A percentile compares a stretch with the other conserved stretches of the same genome.
Conservation (phyloP, 2,329 filamentous ascomycete genomes). For the Claviceps spartinae region DNA sequence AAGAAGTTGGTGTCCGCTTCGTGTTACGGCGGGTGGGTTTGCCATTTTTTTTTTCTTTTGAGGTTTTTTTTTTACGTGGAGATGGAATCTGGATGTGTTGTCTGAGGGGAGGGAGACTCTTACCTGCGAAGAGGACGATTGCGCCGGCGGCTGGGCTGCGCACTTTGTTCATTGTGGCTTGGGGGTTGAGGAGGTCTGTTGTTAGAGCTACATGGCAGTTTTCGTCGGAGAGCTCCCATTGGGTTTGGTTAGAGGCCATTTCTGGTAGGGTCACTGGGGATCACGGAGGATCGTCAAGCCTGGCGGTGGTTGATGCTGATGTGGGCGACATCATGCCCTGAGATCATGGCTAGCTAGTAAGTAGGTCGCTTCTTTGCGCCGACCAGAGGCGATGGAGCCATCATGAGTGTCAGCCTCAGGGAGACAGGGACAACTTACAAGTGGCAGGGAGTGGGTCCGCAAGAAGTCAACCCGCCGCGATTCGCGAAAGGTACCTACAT, state of each 20-base stretch:
- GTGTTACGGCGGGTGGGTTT: not conserved
- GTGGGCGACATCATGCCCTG: not conserved
- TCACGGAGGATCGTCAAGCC: not conserved
- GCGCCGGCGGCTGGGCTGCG: constrained; percentile 62
- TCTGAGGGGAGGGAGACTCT: not conserved
- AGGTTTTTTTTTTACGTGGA: not conserved
- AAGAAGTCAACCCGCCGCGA: too few species aligned
- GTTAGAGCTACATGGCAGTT: constrained; percentile 58
- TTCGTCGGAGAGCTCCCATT: constrained; percentile 31
- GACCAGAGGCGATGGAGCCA: not conserved
- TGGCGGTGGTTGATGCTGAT: too few species aligned
- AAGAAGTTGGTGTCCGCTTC: not conserved
- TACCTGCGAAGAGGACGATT: constrained; percentile 64
- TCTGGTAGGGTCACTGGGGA: not conserved
- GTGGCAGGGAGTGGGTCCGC: too few species aligned
- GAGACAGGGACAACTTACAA: too few species aligned
- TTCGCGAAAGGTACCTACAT: too few species aligned
- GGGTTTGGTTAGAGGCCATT: constrained; percentile 11
- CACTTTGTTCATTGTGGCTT: constrained; percentile 48
- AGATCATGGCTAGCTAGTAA: not conserved
- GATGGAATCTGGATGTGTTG: not conserved
- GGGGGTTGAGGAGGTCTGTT: constrained; percentile 42
- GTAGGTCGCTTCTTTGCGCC: not conserved
- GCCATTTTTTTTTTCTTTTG: not conserved
- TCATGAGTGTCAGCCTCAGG: not conserved